These are phyloP conservation scores for Ceratocystiopsis brevicomis DNA, from an alignment of 2,329 filamentous ascomycete species.

Conservation along the genomic window DNA sequence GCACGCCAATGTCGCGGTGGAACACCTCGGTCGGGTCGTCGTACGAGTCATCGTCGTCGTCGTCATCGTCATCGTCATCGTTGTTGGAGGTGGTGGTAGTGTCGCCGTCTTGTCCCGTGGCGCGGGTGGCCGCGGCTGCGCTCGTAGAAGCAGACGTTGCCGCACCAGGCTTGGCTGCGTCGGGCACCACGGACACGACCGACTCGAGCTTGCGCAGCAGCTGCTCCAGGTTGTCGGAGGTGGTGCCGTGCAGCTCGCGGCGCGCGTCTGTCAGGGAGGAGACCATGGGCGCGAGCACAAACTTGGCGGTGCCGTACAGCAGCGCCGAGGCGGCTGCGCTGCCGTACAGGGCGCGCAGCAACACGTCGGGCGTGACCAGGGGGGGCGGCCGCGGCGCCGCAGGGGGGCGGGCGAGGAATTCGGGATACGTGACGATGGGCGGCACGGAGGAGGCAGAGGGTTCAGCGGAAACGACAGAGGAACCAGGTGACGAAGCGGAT, in stretches of 20 bases:
- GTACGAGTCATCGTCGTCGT: constrained; percentile 26
- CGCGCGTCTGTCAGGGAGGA: constrained; percentile 32
- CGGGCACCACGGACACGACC: constrained; percentile 42
- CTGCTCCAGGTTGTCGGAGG: constrained; percentile 24
- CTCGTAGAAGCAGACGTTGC: not conserved
- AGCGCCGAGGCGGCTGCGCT: constrained; percentile 39
- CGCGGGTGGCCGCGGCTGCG: constrained; percentile 1
- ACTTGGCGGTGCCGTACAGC: constrained; percentile 53
- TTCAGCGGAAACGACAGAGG: not conserved
- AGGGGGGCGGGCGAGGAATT: constrained; percentile 40
- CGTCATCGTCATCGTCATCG: constrained; percentile 13
- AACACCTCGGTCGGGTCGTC: constrained; percentile 61
- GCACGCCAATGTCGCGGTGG: constrained; percentile 62
- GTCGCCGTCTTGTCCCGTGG: constrained; percentile 5
- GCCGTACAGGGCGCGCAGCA: constrained; percentile 40
- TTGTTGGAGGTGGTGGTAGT: not conserved
- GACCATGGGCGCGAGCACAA: constrained; percentile 45
- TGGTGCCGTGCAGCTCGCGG: constrained; percentile 30
- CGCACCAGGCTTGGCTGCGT: not conserved
- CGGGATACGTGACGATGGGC: constrained; percentile 51
- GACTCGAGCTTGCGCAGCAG: constrained; percentile 33
- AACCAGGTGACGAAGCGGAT: not conserved
- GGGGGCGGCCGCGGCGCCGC: constrained; percentile 29
- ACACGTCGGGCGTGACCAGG: constrained; percentile 38
- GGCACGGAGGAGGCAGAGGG: constrained; percentile 13